Base-by-base conservation (phyloP, 495 filamentous ascomycete species). In the Trichodelitschia bisporula region DNA sequence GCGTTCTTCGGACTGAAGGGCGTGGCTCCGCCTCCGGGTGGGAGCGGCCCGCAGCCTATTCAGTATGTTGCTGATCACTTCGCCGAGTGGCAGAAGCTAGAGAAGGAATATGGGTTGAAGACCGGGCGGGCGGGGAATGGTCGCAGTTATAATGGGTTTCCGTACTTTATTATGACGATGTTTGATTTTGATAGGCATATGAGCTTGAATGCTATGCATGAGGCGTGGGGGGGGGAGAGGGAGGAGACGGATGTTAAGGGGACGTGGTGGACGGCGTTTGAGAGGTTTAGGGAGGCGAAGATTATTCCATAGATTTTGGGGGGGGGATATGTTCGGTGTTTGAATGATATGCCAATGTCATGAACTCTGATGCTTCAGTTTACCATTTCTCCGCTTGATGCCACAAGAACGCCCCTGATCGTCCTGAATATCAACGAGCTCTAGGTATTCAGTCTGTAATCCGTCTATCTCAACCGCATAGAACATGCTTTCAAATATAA, bases 121-220 rank as follows among this genome's bases (percentile, higher is more conserved):
- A 45, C 39, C 8, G 51, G 48, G 11, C 18, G 34, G 16, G 50
- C 51, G 16, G 50, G 47, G 12, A 51, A 45, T 30, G 42, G 49
- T 15, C 23, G 30, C 16, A 36, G 32, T 29, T 37, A 35, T 19
- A 41, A 33, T 16, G 34, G 37, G 3, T 44, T 40, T 16, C 13
- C 36, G 36, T 50, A 52, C 34, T 54, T 47, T 27, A 52, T 54
- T 30, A 51, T 56, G 48, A 46, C 49, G 0, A 41, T 48, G 42
- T 48, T 53, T 29, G 37, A 52, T 34, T 48, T 52, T 27, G 51
- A 55, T 35, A 30, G 48, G 20, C 44, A 52, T 18, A 38, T 50
- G 37, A 48, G 50, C 40, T 44, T 54, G 45, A 49, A 28, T 20
- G 46, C 43, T 25, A 31, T 35, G 30, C 40, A 43, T 16, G 38